Conservation (phyloP, 2,329 filamentous ascomycete species). For the Scytalidium lignicola region DNA sequence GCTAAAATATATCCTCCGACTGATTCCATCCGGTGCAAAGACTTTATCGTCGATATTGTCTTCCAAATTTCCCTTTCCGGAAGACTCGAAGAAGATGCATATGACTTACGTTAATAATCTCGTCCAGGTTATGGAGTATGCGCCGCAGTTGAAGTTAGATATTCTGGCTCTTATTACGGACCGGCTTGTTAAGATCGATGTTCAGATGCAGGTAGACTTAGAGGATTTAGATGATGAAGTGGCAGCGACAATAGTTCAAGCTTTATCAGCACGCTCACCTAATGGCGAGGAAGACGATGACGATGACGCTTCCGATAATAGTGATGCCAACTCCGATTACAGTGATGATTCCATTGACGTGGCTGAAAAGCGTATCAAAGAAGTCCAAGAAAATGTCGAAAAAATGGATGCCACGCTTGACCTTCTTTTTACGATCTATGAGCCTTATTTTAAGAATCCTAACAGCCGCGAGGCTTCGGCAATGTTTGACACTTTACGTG, state of each 20-base stretch:
- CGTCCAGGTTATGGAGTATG: conserved; percentile 70
- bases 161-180: conserved; percentile 80
- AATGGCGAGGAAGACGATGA: conserved; percentile 45
- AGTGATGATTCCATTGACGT: conserved; percentile 67
- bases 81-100: conserved; percentile 73
- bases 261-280: conserved; percentile 32
- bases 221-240: conserved; percentile 89
- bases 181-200: conserved; percentile 87
- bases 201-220: conserved; percentile 89
- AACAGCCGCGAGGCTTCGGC: conserved; percentile 64
- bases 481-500: conserved; percentile 72
- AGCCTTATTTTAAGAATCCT: conserved; percentile 64
- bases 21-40: conserved; percentile 74
- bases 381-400: conserved; percentile 74
- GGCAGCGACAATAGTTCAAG: conserved; percentile 65
- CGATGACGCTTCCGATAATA: conserved; percentile 46
- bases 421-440: conserved; percentile 79
- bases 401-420: conserved; percentile 92
- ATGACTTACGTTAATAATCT: conserved; percentile 86
- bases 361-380: conserved; percentile 58
- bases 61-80: conserved; percentile 68
- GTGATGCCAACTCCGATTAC: conserved; percentile 65
- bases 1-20: conserved; percentile 68
- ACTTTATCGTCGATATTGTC: conserved; percentile 63
- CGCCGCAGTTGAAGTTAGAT: conserved; percentile 71